Conservation (phyloP, 371 early-diverging fungal genomes). For the Zychaea mexicana region DNA sequence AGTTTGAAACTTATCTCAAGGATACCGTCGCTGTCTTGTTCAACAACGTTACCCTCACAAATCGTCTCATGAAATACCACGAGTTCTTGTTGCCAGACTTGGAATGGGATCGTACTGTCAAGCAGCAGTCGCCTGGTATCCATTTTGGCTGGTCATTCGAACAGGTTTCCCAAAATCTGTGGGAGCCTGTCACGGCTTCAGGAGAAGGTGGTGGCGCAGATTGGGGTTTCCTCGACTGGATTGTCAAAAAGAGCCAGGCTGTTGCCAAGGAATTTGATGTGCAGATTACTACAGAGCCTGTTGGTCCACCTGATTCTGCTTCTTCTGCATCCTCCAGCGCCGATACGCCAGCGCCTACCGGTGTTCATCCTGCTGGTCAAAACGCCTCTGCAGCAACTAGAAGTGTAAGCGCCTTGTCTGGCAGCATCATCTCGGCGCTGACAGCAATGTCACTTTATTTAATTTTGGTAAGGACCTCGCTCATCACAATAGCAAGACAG, state of each 20-base stretch:
- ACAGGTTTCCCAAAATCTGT: slow-evolving; percentile 43
- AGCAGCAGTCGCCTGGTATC: slow-evolving; percentile 59
- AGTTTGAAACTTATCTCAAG: slow-evolving; percentile 50
- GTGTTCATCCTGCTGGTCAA: slow-evolving; percentile 8
- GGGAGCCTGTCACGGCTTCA: slow-evolving; percentile 34
- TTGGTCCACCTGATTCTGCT: slow-evolving; percentile 35
- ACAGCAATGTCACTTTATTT: background rate
- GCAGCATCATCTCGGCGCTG: too few species aligned
- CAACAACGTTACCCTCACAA: slow-evolving; percentile 48
- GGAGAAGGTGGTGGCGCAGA: slow-evolving; percentile 34
- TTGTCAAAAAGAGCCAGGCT: slow-evolving; percentile 31
- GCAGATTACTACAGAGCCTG: slow-evolving; percentile 36
- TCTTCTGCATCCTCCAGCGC: slow-evolving; percentile 7
- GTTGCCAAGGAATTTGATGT: slow-evolving; percentile 50
- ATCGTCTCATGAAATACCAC: slow-evolving; percentile 48
- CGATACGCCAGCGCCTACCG: background rate
- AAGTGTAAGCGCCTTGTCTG: too few species aligned
- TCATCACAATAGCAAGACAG: too few species aligned
- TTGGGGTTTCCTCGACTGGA: slow-evolving; percentile 55
- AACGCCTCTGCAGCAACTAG: background rate
- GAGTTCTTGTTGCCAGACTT: slow-evolving; percentile 54
- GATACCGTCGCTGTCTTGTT: slow-evolving; percentile 45
- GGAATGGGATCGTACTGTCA: slow-evolving; percentile 55
- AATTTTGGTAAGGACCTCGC: background rate
- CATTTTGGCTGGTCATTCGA: slow-evolving; percentile 53